Conservation (phyloP, 2,329 filamentous ascomycete species). For the Fusarium nanum region DNA sequence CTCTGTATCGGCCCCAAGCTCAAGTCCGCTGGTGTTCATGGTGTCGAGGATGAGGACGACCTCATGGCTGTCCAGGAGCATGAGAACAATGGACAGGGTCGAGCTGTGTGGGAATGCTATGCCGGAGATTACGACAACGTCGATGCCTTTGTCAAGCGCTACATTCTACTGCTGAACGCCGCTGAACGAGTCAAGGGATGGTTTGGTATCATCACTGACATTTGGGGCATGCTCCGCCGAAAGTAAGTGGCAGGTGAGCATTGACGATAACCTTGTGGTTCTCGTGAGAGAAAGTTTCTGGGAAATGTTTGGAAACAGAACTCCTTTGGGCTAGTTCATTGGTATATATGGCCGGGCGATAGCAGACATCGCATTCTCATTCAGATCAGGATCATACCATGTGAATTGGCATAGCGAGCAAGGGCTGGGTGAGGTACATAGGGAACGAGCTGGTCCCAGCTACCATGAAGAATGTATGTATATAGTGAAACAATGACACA, state of each 20-base stretch:
- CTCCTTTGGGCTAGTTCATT: neutral
- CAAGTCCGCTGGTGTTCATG: constrained; percentile 34
- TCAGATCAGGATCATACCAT: neutral
- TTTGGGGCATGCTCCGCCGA: constrained; percentile 40
- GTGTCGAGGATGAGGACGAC: constrained; percentile 51
- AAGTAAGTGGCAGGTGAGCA: constrained; percentile 23
- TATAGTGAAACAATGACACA: neutral
- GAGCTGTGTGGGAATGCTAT: constrained; percentile 70
- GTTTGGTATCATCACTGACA: constrained; percentile 58
- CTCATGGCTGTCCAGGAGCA: constrained; percentile 46
- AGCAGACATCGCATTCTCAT: neutral
- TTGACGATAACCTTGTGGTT: neutral
- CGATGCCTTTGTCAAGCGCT: constrained; percentile 66
- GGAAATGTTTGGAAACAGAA: neutral
- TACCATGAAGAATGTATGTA: neutral
- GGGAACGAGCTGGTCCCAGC: neutral
- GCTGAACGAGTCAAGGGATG: constrained; percentile 64
- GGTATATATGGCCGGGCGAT: neutral
- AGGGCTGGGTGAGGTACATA: neutral
- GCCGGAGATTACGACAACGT: constrained; percentile 67
- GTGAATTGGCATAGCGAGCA: neutral
- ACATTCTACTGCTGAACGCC: constrained; percentile 65
- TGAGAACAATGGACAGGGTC: constrained; percentile 54
- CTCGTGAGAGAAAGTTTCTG: neutral
- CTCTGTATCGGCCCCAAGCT: constrained; percentile 69